Evolutionary conservation across 106 monocot species (phyloP).

Genomic region (Dendrobium chrysotoxum): DNA sequence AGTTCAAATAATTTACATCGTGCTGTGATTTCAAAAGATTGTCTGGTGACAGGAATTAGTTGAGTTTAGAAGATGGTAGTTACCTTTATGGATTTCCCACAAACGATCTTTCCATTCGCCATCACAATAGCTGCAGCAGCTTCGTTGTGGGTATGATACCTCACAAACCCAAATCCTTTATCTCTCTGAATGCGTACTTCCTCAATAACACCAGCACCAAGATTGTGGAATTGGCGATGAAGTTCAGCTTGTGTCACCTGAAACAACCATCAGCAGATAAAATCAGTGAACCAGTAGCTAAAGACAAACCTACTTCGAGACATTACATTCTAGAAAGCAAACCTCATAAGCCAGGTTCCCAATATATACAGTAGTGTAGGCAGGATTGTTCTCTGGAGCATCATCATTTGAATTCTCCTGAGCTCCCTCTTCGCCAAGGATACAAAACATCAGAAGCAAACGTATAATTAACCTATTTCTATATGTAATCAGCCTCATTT

Average conservation of each 20-base stretch:
- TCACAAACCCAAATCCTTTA: constrained; percentile 86
- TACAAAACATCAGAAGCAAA: not conserved
- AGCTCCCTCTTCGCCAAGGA: constrained; percentile 13
- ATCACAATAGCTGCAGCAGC: constrained; percentile 70
- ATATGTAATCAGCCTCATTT: not conserved
- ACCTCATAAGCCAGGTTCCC: constrained; percentile 80
- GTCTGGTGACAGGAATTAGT: no score
- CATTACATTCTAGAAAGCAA: not conserved
- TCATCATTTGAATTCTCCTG: constrained; percentile 44
- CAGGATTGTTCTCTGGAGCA: constrained; percentile 62
- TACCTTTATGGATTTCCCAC: constrained; percentile 78
- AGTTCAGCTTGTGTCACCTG: constrained; percentile 74
- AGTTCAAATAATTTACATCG: no score
- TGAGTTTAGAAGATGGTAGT: not conserved
- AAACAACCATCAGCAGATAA: not conserved
- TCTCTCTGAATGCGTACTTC: constrained; percentile 76
- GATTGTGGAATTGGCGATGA: constrained; percentile 66
- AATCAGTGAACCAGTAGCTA: not conserved
- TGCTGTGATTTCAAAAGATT: no score
- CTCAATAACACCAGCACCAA: constrained; percentile 57
- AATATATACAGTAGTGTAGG: constrained; percentile 77
- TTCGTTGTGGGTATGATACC: constrained; percentile 57
- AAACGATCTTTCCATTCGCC: constrained; percentile 61
- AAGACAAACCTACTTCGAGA: not conserved
- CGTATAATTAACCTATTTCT: not conserved